Evolutionary conservation across 805 yeast genomes (phyloP).

Genomic region (Blastobotrys peoriensis): DNA sequence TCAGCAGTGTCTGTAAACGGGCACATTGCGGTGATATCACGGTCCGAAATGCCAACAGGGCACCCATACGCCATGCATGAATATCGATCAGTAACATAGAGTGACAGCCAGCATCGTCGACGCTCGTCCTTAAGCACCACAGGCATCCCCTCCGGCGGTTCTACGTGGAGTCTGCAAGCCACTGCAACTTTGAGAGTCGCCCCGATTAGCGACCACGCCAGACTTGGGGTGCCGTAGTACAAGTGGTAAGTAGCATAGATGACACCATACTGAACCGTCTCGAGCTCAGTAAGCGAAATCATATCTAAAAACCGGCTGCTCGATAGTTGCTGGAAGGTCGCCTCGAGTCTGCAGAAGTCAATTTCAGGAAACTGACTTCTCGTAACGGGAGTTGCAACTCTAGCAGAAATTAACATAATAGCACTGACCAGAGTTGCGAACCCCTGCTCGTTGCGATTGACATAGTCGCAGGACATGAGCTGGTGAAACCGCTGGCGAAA

Average conservation of each 20-base stretch:
- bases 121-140: constrained; percentile 8
- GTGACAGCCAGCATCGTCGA: constrained; percentile 10
- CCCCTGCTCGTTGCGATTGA: constrained; percentile 6
- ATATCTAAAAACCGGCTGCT: constrained; percentile 6
- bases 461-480: constrained; percentile 3
- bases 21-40: constrained; percentile 8
- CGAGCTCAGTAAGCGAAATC: constrained; percentile 4
- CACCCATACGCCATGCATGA: constrained; percentile 14
- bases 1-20: constrained; percentile 6
- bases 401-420: constrained; percentile 4
- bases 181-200: constrained; percentile 8
- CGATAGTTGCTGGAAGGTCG: constrained; percentile 1
- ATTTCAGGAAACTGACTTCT: constrained; percentile 1
- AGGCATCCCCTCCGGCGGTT: constrained; percentile 7
- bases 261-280: constrained; percentile 10
- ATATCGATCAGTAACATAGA: constrained; percentile 12
- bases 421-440: constrained; percentile 7
- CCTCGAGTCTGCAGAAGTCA: constrained; percentile 3
- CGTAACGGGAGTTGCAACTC: constrained; percentile 2
- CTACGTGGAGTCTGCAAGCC: constrained; percentile 7
- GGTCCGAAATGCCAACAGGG: constrained; percentile 12
- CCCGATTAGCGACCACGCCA: constrained; percentile 12
- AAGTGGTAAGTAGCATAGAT: constrained; percentile 9
- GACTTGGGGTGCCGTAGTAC: constrained; percentile 10
- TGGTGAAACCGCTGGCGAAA: constrained; percentile 9